These are phyloP conservation scores for Paramyrothecium sp. DNA, from an alignment of 2,329 filamentous ascomycete genomes.

Conservation along the genomic window DNA sequence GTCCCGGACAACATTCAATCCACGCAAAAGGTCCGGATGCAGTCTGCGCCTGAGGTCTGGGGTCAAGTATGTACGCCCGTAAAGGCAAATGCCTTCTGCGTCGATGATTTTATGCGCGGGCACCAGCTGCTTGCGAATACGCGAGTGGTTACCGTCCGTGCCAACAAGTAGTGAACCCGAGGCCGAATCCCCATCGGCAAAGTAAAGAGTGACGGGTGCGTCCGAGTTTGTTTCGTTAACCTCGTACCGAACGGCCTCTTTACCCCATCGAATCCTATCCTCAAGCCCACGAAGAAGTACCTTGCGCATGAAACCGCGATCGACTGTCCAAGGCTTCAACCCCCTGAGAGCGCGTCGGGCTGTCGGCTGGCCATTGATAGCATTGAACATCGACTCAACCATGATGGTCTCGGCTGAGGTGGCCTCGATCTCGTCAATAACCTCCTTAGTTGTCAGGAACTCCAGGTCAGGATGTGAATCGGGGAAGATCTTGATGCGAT, in stretches of 20 bases:
- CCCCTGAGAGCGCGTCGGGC: slow-evolving; percentile 4
- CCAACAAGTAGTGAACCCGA: slow-evolving; percentile 11
- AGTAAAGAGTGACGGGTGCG: slow-evolving; percentile 9
- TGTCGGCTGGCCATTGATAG: slow-evolving; percentile 1
- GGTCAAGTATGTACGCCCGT: slow-evolving; percentile 10
- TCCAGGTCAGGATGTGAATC: slow-evolving; percentile 13
- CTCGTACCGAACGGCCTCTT: slow-evolving; percentile 9
- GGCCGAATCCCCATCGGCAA: slow-evolving; percentile 10
- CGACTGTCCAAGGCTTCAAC: slow-evolving; percentile 13
- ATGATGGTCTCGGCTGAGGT: slow-evolving; percentile 10
- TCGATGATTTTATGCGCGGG: slow-evolving; percentile 8
- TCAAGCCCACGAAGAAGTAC: slow-evolving; percentile 13
- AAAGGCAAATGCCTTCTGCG: slow-evolving; percentile 10
- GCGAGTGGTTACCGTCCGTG: slow-evolving; percentile 13
- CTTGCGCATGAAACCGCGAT: slow-evolving; percentile 13
- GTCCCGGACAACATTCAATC: not conserved
- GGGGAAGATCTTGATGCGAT: slow-evolving; percentile 16
- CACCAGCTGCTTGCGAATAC: slow-evolving; percentile 10
- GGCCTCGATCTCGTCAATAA: slow-evolving; percentile 11
- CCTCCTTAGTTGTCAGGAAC: slow-evolving; percentile 6
- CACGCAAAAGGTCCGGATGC: not conserved
- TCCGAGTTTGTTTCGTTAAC: slow-evolving; percentile 2
- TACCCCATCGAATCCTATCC: slow-evolving; percentile 10
- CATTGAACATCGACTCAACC: slow-evolving; percentile 4
- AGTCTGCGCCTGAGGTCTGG: slow-evolving; percentile 7